Evolutionary conservation across 352 stramenopile genomes (phyloP).

Genomic region (Phytophthora colocasiae): DNA sequence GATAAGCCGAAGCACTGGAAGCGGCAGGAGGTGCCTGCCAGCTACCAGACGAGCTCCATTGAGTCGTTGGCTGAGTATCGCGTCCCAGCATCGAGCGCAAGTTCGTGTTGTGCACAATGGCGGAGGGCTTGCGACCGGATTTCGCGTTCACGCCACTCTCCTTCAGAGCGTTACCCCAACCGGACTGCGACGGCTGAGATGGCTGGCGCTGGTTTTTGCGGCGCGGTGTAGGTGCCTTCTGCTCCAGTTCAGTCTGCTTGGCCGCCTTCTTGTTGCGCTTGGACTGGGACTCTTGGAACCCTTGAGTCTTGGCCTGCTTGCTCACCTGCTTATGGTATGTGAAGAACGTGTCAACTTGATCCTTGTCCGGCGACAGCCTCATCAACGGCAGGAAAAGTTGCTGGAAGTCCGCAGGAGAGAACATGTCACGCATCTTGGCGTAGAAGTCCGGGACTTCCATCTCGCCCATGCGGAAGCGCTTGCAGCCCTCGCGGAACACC

Average conservation of each 20-base stretch:
- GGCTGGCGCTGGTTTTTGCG: constrained; percentile 42
- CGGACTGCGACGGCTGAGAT: constrained; percentile 47
- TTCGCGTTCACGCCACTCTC: constrained; percentile 58
- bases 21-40: constrained; percentile 50
- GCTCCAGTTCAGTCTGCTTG: constrained; percentile 37
- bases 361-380: constrained; percentile 68
- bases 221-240: constrained; percentile 14
- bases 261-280: constrained; percentile 56
- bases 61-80: constrained; percentile 43
- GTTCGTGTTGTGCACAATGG: constrained; percentile 73
- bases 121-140: constrained; percentile 36
- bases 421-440: constrained; percentile 68
- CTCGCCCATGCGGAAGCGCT: constrained; percentile 67
- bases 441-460: constrained; percentile 78
- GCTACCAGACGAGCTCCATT: constrained; percentile 61
- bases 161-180: constrained; percentile 77
- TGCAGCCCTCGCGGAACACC: constrained; percentile 81
- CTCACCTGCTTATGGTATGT: constrained; percentile 62
- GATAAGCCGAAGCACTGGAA: constrained; percentile 27
- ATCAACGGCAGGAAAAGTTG: constrained; percentile 85
- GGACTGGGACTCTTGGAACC: constrained; percentile 50
- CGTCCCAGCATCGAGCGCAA: constrained; percentile 50
- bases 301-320: constrained; percentile 42
- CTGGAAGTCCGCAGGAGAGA: constrained; percentile 67
- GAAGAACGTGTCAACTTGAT: constrained; percentile 73